Evolutionary conservation across 1,284 basidiomycete species (phyloP), one percentile per base, ranked within the genome.

Genomic region (Apiotrichum brassicae): DNA sequence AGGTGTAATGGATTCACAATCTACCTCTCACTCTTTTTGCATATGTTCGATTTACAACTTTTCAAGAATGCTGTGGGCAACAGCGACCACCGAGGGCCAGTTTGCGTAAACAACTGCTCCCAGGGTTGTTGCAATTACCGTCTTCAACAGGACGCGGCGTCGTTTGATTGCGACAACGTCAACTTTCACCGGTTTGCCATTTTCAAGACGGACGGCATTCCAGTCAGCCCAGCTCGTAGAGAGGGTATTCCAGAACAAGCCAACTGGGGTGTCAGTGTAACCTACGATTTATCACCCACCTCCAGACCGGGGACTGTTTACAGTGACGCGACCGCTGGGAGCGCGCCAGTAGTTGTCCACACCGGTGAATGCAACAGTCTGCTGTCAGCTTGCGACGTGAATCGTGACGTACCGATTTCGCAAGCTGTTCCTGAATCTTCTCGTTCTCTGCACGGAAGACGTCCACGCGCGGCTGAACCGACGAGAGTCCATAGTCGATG

Each of bases 401-500:
- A 23, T 14, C 28, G 28, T 14, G 4, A 44, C 33, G 1, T n/a
- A 38, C 34, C 3, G 23, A 46, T 4, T 24, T 12, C n/a, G 33
- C 23, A 3, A 61, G 37, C 16, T 28, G 16, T 2, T 26, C 28
- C 32, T 57, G 48, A 14, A 56, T 18, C 8, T 33, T 19, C 9
- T 26, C 19, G 38, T 59, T 62, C 43, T 53, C 43, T 4, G 11
- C 18, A 9, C 43, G 26, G 40, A 54, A 62, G 13, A 49, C 45
- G 6, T 37, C 45, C 16, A 39, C 19, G 5, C 18, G 47, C 2
- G 61, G 61, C 35, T 58, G 57, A 5, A 60, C 30, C 0, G 54
- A 56, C n/a, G 53, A 33, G 12, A 62, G 30, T 24, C 35, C 46
- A 23, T 54, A 33, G 18, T 62, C 53, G 19, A 52, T 19, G 28